Evolutionary conservation across 768 basidiomycete species (phyloP).

Genomic region (Dentipellis fragilis): DNA sequence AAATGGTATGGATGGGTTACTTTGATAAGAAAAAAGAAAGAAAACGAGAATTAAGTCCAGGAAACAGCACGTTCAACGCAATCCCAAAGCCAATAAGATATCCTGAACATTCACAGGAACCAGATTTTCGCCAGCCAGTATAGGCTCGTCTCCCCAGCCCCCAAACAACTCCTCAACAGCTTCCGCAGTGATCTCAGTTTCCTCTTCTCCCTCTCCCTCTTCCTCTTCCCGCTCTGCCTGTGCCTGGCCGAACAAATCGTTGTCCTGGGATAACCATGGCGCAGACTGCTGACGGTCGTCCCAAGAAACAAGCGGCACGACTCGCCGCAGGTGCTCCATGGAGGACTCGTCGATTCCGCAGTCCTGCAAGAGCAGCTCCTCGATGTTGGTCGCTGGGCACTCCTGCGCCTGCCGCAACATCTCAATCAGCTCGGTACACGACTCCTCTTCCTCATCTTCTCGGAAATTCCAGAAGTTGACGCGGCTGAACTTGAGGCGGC

Average conservation of each 20-base stretch:
- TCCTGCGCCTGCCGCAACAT: not conserved
- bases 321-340: not conserved
- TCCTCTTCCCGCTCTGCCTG: too few relatives aligned
- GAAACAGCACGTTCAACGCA: too few relatives aligned
- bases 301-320: not conserved
- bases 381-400: not conserved
- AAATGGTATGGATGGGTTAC: not conserved
- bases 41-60: too few relatives aligned
- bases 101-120: too few relatives aligned
- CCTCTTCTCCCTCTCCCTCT: too few relatives aligned
- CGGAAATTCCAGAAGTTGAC: not conserved
- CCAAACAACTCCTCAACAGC: too few relatives aligned
- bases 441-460: not conserved
- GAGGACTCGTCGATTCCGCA: not conserved
- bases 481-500: not conserved
- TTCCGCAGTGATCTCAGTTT: too few relatives aligned
- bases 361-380: not conserved
- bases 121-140: too few relatives aligned
- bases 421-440: not conserved
- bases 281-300: not conserved
- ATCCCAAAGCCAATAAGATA: too few relatives aligned
- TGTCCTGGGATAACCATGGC: too few relatives aligned
- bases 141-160: too few relatives aligned
- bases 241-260: too few relatives aligned
- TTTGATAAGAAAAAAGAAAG: not conserved